Base-by-base conservation (phyloP, 2,329 filamentous ascomycete species). In the Laburnicola sp. region DNA sequence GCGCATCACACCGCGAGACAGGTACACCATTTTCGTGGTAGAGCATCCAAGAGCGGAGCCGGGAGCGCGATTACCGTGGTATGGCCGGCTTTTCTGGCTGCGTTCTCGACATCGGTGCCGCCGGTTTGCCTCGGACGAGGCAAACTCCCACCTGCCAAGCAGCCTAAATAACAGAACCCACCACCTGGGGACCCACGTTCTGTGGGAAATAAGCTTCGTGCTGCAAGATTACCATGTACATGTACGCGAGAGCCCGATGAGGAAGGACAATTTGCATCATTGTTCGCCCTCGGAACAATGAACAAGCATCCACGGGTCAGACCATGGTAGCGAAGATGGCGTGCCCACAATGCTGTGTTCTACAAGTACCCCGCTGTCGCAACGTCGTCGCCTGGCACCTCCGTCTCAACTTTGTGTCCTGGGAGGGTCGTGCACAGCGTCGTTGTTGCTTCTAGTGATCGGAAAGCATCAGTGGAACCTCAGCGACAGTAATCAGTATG, bases 401-500 rank as follows among this genome's bases (percentile, higher is more conserved):
- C 31, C 21, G 23, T 27, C n/a, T 36, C 28, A 21, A 11, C 31
- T 25, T 31, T 10, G 34, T 34, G 22, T 28, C 16, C 11, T 23
- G 34, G 37, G 37, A 34, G 39, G 43, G 31, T 44, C 30, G 22
- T 36, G 6, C 32, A 6, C 27, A 31, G 32, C 11, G 9, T 21
- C 4, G 30, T 28, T 37, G 26, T 42, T 56, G 49, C 38, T 41
- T 36, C 55, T 50, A 47, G 56, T 51, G 52, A 63, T 54, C 59
- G 61, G 60, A 59, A 52, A 54, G 52, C 46, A 58, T 56, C 59
- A 66, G 63, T 63, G 63, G 58, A 61, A 58, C 59, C 61, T 53
- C 54, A 63, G 57, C 58, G 54, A 57, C 60, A 56, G 60, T 32
- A 44, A 41, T 58, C 48, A 64, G 48, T 57, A 72, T 72, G 69